These are phyloP conservation scores for Pythium guiyangense DNA, from an alignment of 352 stramenopile genomes.

Conservation along the genomic window DNA sequence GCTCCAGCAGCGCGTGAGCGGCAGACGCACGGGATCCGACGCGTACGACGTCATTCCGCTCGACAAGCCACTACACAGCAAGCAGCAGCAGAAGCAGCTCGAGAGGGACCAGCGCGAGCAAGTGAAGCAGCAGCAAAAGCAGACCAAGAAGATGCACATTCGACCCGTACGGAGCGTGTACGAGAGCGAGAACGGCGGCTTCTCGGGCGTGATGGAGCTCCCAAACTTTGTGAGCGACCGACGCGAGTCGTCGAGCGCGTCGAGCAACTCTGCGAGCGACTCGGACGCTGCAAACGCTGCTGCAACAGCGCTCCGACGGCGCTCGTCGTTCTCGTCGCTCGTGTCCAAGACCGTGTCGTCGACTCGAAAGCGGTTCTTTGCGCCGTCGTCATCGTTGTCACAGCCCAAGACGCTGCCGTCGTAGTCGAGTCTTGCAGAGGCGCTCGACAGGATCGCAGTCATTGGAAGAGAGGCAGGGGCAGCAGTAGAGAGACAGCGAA, in stretches of 20 bases:
- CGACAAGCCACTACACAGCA: conserved; percentile 16
- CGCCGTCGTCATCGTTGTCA: background rate
- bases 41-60: conserved; percentile 50
- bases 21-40: conserved; percentile 1
- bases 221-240: conserved; percentile 38
- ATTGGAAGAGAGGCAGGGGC: background rate
- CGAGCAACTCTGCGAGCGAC: conserved; percentile 1
- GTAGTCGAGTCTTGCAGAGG: conserved; percentile 1
- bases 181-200: conserved; percentile 25
- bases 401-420: conserved; percentile 12
- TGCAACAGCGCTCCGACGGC: conserved; percentile 7
- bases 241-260: conserved; percentile 8
- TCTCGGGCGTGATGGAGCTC: conserved; percentile 59
- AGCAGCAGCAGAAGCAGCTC: conserved; percentile 22
- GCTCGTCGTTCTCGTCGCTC: conserved; percentile 33
- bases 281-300: background rate
- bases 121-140: conserved; percentile 2
- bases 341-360: conserved; percentile 56
- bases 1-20: conserved; percentile 21
- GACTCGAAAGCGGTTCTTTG: conserved; percentile 47
- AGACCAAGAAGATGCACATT: conserved; percentile 20
- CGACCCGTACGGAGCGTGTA: conserved; percentile 20
- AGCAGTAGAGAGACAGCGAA: background rate
- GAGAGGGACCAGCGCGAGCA: conserved; percentile 24
- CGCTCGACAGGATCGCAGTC: too few relatives aligned